A percentile compares a stretch with the other conserved stretches of the same genome.
These are phyloP conservation scores for Ambrosiella xylebori DNA, from an alignment of 2,329 filamentous ascomycete species.

Conservation along the genomic window DNA sequence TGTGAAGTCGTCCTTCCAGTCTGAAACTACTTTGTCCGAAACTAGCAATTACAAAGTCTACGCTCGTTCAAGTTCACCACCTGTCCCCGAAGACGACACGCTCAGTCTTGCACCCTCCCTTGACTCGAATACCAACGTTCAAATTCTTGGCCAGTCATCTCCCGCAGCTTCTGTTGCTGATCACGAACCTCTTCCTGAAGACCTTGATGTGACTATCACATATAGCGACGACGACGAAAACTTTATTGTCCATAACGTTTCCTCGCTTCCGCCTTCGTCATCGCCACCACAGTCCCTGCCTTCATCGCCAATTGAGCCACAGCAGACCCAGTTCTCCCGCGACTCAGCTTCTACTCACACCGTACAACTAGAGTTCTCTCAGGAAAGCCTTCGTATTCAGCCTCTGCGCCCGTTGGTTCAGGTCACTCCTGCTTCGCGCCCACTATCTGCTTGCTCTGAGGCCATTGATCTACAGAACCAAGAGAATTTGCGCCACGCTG, in stretches of 20 bases:
- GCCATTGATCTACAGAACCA: slow-evolving; percentile 30
- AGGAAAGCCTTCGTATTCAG: slow-evolving; percentile 41
- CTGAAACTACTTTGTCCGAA: slow-evolving; percentile 30
- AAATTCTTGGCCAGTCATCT: slow-evolving; percentile 34
- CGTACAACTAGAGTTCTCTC: slow-evolving; percentile 33
- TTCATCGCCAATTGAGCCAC: slow-evolving; percentile 1
- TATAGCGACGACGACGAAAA: slow-evolving; percentile 13
- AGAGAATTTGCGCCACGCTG: slow-evolving; percentile 33
- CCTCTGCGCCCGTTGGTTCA: slow-evolving; percentile 33
- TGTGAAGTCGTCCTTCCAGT: slow-evolving; percentile 12
- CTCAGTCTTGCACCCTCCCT: slow-evolving; percentile 27
- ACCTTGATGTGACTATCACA: slow-evolving; percentile 33
- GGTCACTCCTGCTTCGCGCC: slow-evolving; percentile 11
- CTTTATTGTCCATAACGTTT: slow-evolving; percentile 14
- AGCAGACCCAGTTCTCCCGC: background rate
- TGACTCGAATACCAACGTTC: slow-evolving; percentile 27
- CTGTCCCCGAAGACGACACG: slow-evolving; percentile 15
- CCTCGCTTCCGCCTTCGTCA: slow-evolving; percentile 16
- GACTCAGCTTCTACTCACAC: background rate
- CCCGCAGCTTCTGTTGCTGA: slow-evolving; percentile 24
- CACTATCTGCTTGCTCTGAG: slow-evolving; percentile 16
- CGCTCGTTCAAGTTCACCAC: slow-evolving; percentile 26
- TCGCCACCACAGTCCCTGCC: slow-evolving; percentile 5
- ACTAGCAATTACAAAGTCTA: slow-evolving; percentile 39
- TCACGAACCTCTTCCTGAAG: slow-evolving; percentile 22